These are phyloP conservation scores for Glaciozyma antarctica DNA, from an alignment of 768 basidiomycete species.

Conservation along the genomic window DNA sequence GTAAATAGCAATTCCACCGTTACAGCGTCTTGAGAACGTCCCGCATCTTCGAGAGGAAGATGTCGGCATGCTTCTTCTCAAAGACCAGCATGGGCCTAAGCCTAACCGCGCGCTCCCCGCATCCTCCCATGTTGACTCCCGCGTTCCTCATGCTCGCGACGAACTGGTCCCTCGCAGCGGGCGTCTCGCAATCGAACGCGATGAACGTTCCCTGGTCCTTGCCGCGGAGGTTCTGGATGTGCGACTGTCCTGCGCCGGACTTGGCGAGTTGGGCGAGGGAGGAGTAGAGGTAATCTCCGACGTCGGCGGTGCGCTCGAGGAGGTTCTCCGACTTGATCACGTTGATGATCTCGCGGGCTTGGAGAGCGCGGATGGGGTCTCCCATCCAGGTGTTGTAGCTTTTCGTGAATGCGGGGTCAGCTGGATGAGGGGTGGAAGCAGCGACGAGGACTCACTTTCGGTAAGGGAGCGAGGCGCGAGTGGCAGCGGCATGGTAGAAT, in stretches of 20 bases:
- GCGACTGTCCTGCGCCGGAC: background rate
- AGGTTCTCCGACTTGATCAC: constrained; percentile 40
- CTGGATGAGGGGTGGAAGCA: background rate
- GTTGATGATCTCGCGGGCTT: constrained; percentile 40
- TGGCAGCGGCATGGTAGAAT: constrained; percentile 41
- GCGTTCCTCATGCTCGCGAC: constrained; percentile 36
- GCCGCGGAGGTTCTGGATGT: constrained; percentile 35
- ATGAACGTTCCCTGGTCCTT: constrained; percentile 41
- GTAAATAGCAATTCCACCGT: background rate
- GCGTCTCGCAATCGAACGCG: constrained; percentile 39
- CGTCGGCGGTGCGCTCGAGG: constrained; percentile 38
- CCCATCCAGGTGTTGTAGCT: constrained; percentile 41
- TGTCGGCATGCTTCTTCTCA: constrained; percentile 35
- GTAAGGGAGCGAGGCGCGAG: constrained; percentile 39
- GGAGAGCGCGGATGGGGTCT: constrained; percentile 41
- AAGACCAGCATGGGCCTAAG: constrained; percentile 36
- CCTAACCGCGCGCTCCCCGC: constrained; percentile 33
- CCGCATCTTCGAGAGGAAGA: constrained; percentile 12
- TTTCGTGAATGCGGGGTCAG: too few species aligned
- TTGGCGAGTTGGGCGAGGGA: constrained; percentile 29
- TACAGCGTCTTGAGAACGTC: constrained; percentile 4
- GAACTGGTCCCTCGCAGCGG: constrained; percentile 37
- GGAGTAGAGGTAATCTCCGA: constrained; percentile 37
- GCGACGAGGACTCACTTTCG: constrained; percentile 7
- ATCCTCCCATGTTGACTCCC: constrained; percentile 42